Evolutionary conservation across 2,329 filamentous ascomycete species (phyloP), one percentile per base, ranked within the genome.

Genomic region (Monosporascus ibericus): DNA sequence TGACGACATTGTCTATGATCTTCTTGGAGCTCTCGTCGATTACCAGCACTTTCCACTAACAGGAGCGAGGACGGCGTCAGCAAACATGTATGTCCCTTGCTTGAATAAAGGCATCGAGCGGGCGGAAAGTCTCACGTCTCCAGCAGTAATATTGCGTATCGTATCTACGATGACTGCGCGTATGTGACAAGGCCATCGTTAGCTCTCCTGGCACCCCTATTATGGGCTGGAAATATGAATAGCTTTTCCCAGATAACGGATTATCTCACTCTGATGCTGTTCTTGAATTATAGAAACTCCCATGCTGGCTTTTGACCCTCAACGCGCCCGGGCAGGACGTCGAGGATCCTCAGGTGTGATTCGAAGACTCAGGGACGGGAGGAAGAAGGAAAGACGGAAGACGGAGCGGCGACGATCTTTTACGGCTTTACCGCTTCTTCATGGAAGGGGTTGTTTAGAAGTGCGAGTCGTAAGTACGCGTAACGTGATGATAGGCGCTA

Each of bases 21-120:
- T 87, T 92, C 69, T 86, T 86, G 68, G 90, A 92, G 52, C 77
- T 79, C 61, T 89, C 85, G 73, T 99, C 94, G 64, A 96, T 78
- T 50, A 99, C 86, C 61, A 99, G 76, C 60, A 96, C 89, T 82
- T 97, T 99, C 94, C 94, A 99, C 91, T 96, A 60, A 51, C 52
- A 44, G 46, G 17, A 37, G 22, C 15, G 61, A 36, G 22, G 14
- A 61, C 57, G 25, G 51, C 20, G 46, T 62, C 52, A 63, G 54
- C 50, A 56, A 38, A 7, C 39, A 20, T 52, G 42, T 39, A 38
- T 39, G 37, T 18, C 34, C 18, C 52, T 39, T 18, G 38, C 14
- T 44, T 34, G 42, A 46, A 18, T 6, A n/a, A 30, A 46, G 11
- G 11, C 1, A 17, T 15, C 17, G 39, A 51, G 40, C 44, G 24